Conservation (phyloP, 116 monocot genomes). For the Papilionanthe hybrid region DNA sequence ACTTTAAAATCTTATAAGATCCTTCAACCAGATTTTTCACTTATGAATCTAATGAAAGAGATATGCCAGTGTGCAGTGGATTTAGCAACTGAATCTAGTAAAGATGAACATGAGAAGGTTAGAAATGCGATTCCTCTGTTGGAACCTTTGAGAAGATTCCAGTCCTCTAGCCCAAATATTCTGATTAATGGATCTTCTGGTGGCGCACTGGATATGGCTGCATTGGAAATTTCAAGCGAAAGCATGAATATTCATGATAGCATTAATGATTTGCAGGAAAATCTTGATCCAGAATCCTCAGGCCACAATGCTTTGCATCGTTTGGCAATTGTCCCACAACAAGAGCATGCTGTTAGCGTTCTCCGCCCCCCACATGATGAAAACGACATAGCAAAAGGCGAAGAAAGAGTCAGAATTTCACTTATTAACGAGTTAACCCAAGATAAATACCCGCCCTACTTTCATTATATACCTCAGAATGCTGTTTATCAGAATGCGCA, state of each 20-base stretch:
- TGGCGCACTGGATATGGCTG: background rate
- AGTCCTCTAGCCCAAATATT: background rate
- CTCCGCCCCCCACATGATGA: slow-evolving; percentile 55
- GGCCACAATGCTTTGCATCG: slow-evolving; percentile 6
- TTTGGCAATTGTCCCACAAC: slow-evolving; percentile 23
- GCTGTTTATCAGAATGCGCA: slow-evolving; percentile 65
- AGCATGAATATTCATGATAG: background rate
- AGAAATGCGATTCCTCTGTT: slow-evolving; percentile 14
- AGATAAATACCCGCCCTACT: slow-evolving; percentile 54
- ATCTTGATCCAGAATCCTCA: slow-evolving; percentile 7
- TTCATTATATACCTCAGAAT: slow-evolving; percentile 70
- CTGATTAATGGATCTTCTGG: slow-evolving; percentile 1
- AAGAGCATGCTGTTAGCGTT: slow-evolving; percentile 29
- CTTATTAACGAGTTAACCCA: slow-evolving; percentile 56
- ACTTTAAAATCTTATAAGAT: slow-evolving; percentile 60
- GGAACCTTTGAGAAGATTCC: background rate
- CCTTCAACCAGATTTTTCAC: slow-evolving; percentile 45
- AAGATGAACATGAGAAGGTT: slow-evolving; percentile 13
- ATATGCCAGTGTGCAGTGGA: slow-evolving; percentile 50
- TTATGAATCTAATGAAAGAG: slow-evolving; percentile 64
- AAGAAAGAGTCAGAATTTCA: slow-evolving; percentile 70
- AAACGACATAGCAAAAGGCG: slow-evolving; percentile 71
- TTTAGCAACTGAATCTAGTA: slow-evolving; percentile 25
- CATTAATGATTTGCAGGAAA: slow-evolving; percentile 8
- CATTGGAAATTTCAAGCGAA: background rate